These are phyloP conservation scores for Exophiala sp. DNA, from an alignment of 2,329 filamentous ascomycete genomes.

Conservation along the genomic window DNA sequence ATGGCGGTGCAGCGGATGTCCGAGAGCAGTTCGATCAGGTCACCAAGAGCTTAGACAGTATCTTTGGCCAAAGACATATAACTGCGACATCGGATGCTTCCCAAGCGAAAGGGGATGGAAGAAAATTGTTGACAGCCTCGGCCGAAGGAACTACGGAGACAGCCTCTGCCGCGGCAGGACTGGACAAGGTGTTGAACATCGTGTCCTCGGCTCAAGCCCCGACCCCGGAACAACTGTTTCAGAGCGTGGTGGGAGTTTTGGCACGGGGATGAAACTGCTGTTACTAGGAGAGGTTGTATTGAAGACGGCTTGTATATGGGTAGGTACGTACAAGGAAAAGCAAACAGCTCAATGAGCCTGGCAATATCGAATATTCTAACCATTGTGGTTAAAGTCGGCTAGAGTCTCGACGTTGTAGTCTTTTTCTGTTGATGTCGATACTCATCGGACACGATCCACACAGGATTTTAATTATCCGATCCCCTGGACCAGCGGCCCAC, in stretches of 20 bases:
- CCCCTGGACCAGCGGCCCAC: too few relatives aligned
- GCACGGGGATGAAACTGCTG: slow-evolving; percentile 2
- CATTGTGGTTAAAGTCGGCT: too few relatives aligned
- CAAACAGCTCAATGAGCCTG: neutral
- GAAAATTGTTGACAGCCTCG: neutral
- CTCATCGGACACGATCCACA: too few relatives aligned
- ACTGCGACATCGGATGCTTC: neutral
- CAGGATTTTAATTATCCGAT: too few relatives aligned
- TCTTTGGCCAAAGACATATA: slow-evolving; percentile 12
- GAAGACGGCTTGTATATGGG: neutral
- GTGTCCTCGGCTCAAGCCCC: slow-evolving; percentile 18
- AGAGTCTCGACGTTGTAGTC: too few relatives aligned
- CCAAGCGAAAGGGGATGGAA: neutral
- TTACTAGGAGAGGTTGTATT: neutral
- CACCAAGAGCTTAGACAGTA: slow-evolving; percentile 18
- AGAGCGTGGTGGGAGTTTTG: slow-evolving; percentile 18
- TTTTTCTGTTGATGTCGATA: too few relatives aligned
- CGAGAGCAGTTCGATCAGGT: slow-evolving; percentile 10
- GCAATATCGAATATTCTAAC: too few relatives aligned
- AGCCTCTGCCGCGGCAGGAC: neutral
- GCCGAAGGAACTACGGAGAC: neutral
- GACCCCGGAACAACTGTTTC: slow-evolving; percentile 21
- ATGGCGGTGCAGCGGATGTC: neutral
- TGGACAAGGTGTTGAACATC: slow-evolving; percentile 20
- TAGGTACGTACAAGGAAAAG: neutral